Conservation (phyloP, 306 rosid species). For the Quercus engelmannii region DNA sequence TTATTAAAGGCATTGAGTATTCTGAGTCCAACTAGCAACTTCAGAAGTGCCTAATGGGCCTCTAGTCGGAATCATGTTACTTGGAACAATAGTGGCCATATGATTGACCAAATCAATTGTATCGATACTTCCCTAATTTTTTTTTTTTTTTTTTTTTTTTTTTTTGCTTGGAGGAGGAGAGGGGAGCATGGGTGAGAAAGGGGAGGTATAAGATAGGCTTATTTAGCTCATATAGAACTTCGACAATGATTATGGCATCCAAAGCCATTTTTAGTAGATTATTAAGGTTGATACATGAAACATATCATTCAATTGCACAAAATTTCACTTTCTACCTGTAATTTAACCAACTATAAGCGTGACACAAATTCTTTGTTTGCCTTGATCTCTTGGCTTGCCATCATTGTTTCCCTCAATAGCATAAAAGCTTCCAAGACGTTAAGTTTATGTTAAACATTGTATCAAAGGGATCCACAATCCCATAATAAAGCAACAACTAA, state of each 20-base stretch:
- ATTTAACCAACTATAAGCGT: background rate
- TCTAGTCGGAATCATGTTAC: background rate
- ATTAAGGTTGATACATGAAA: background rate
- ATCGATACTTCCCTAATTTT: no score
- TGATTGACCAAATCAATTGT: background rate
- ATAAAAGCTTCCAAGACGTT: background rate
- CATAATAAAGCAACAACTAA: no score
- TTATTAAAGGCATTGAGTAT: background rate
- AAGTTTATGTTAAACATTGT: background rate
- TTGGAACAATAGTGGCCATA: background rate
- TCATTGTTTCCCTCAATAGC: background rate
- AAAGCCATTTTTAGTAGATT: background rate
- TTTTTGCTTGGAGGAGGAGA: no score
- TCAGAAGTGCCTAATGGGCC: background rate
- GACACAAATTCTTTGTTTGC: background rate
- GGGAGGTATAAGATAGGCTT: background rate
- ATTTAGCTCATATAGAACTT: background rate
- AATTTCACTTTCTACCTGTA: background rate
- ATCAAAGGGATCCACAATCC: background rate
- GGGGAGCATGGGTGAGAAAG: no score
- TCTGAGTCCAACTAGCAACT: background rate
- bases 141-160: no score
- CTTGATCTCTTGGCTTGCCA: background rate
- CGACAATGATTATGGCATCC: background rate
- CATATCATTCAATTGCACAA: background rate